These are phyloP conservation scores for Balakata baccata DNA, from an alignment of 345 rosid genomes.

Conservation along the genomic window DNA sequence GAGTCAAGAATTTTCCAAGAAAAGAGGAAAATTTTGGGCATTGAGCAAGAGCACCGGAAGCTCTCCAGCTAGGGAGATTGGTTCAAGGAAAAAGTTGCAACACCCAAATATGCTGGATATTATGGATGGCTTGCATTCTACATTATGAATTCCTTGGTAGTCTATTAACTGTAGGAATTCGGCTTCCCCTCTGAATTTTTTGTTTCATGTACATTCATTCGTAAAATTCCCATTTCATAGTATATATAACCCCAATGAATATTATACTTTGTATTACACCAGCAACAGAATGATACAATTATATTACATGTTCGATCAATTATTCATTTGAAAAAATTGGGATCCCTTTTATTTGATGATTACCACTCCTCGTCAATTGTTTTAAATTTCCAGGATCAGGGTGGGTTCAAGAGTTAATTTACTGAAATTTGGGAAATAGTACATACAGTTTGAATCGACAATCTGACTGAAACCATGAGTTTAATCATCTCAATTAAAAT, in stretches of 20 bases:
- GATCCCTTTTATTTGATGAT: too few relatives aligned
- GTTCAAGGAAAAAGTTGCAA: conserved; percentile 5
- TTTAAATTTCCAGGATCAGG: too few relatives aligned
- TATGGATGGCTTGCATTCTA: conserved; percentile 27
- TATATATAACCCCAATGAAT: neutral
- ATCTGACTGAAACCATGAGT: too few relatives aligned
- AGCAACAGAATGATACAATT: neutral
- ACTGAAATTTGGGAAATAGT: too few relatives aligned
- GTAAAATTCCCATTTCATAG: conserved; percentile 1
- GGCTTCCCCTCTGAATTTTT: neutral
- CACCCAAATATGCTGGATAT: conserved; percentile 19
- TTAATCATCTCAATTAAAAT: too few relatives aligned
- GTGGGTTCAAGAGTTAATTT: too few relatives aligned
- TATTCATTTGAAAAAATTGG: too few relatives aligned
- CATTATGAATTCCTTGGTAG: neutral
- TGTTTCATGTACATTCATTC: conserved; percentile 11
- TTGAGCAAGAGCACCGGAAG: conserved; percentile 62
- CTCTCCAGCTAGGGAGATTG: conserved; percentile 41
- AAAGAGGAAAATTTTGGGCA: conserved; percentile 38
- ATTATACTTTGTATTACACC: neutral
- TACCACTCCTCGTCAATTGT: too few relatives aligned
- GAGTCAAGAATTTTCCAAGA: conserved; percentile 65
- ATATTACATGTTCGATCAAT: neutral
- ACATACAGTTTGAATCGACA: too few relatives aligned
- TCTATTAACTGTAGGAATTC: neutral